Base-by-base conservation (phyloP, 1,284 basidiomycete species). In the Papiliotrema terrestris region DNA sequence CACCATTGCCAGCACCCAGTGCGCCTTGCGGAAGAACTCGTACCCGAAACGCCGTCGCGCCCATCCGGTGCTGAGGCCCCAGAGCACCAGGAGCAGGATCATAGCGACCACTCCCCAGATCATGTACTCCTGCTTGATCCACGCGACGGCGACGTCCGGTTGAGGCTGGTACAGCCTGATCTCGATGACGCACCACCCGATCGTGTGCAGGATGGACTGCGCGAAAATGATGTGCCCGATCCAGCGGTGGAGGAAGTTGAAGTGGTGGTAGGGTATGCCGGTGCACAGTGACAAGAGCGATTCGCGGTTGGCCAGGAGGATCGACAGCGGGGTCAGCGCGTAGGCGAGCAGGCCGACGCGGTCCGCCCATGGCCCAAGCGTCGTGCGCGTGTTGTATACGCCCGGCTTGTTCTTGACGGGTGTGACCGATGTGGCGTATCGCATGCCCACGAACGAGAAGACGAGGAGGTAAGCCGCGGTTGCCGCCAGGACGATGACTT, bases 221-320 rank as follows among this genome's bases (percentile, higher is more conserved):
- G 57, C 23, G 29, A 70, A 53, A 56, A 70, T 70, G 52, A 70
- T 63, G 56, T 70, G 68, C 3, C 68, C 68, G 20, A 63, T 48
- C 68, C 68, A 70, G 29, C 68, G 61, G 53, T 70, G 68, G 2
- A 70, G 62, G 41, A 65, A 65, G 54, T 64, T 68, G 65, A 68
- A 70, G 50, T 68, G 63, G 45, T 68, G 66, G 46, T 68, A 68
- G 13, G 68, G 66, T 9, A 70, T 50, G 15, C 68, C 68, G 17
- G 68, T 70, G 13, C 61, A 51, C 6, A 62, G 59, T 0, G 65
- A 65, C 9, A 70, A 49, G 15, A 70, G 54, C 14, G 57, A 62
- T 58, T 70, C 68, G 17, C 68, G 60, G 3, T 47, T 55, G 8
- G 57, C 58, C 23, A 70, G 62, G n/a, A 70, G 60, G 49, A 70